Evolutionary conservation across 1,284 basidiomycete species (phyloP).

Genomic region (Rhodotorula glutinis): DNA sequence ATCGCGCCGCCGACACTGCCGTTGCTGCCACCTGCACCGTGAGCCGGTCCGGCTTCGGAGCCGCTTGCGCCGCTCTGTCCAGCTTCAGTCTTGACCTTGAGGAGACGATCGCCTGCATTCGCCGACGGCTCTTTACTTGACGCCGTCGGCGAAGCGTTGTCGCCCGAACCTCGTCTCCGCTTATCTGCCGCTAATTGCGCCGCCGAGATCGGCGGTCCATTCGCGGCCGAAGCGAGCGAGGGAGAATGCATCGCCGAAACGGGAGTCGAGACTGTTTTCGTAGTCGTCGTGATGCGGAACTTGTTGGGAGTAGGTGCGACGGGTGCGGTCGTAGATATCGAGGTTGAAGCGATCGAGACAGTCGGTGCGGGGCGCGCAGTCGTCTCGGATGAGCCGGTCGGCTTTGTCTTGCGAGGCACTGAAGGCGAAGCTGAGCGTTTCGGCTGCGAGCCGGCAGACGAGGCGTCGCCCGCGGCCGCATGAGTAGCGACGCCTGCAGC

Average conservation of each 20-base stretch:
- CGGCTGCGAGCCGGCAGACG: not conserved
- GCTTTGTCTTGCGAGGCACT: not conserved
- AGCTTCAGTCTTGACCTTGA: conserved; percentile 6
- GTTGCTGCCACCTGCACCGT: not conserved
- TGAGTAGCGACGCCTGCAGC: not conserved
- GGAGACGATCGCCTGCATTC: not conserved
- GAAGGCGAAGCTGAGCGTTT: conserved; percentile 22
- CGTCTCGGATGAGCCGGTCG: not conserved
- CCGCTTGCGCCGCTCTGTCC: not conserved
- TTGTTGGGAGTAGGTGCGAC: not conserved
- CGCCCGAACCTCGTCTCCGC: conserved; percentile 6
- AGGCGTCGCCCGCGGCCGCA: not conserved
- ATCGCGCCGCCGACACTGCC: not conserved
- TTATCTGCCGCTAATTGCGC: not conserved
- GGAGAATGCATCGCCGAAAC: not conserved
- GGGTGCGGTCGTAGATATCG: not conserved
- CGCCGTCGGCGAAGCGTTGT: not conserved
- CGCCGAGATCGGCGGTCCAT: not conserved
- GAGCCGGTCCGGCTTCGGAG: not conserved
- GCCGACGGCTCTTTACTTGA: not conserved
- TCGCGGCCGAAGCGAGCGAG: not conserved
- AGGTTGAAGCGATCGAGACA: not conserved
- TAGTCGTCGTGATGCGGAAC: conserved; percentile 28
- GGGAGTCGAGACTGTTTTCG: conserved; percentile 19
- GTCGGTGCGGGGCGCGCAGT: not conserved